phyloP scores from a whole-genome alignment of 2,329 filamentous ascomycete genomes.

The Fusarium cicatricum region DNA sequence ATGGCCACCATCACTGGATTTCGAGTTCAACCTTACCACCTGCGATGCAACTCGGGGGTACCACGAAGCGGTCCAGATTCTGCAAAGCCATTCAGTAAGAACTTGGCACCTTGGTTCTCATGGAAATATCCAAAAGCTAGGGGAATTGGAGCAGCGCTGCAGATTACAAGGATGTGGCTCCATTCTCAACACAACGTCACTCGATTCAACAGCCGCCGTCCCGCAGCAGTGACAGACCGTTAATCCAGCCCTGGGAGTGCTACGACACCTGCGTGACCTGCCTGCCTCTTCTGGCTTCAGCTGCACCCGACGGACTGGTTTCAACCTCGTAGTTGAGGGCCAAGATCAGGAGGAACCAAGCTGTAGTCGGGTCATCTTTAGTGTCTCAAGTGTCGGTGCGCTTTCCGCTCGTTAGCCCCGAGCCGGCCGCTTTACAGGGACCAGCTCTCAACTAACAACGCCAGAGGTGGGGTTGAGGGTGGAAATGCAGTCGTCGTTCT shows the following conservation, averaged over 20 bases:
- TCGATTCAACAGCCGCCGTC: not conserved
- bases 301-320: slow-evolving; percentile 28
- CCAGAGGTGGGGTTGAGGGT: slow-evolving; percentile 9
- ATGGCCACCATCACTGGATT: not conserved
- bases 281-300: slow-evolving; percentile 20
- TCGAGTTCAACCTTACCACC: not conserved
- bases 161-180: slow-evolving; percentile 23
- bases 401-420: slow-evolving; percentile 23
- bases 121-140: slow-evolving; percentile 8
- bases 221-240: slow-evolving; percentile 9
- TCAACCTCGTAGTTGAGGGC: slow-evolving; percentile 13
- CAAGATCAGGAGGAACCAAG: slow-evolving; percentile 24
- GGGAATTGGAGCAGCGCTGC: slow-evolving; percentile 12
- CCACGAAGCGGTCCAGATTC: not conserved
- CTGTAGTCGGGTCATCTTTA: slow-evolving; percentile 22
- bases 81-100: not conserved
- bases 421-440: slow-evolving; percentile 26
- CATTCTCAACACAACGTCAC: slow-evolving; percentile 17
- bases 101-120: slow-evolving; percentile 2
- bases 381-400: slow-evolving; percentile 16
- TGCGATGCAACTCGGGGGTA: not conserved
- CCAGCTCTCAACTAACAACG: slow-evolving; percentile 20
- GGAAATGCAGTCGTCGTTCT: slow-evolving; percentile 1
- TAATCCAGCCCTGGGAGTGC: not conserved
- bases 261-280: slow-evolving; percentile 4